Percentiles rank a stretch among this genome's conserved stretches.
Conservation (phyloP, 768 basidiomycete genomes). For the Lentinula aciculospora region DNA sequence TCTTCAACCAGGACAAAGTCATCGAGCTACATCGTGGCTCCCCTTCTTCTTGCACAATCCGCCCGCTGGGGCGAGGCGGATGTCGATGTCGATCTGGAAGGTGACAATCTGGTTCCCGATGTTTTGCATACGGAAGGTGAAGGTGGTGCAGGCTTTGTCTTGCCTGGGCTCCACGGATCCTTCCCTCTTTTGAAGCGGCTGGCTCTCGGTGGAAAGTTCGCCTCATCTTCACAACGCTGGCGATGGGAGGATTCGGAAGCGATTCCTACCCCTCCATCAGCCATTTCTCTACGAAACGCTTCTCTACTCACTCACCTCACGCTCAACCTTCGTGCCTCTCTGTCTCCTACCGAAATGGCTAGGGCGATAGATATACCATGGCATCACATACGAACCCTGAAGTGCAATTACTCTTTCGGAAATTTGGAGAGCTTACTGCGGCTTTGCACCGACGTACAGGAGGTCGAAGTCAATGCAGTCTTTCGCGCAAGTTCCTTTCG, state of each 20-base stretch:
- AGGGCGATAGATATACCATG: background rate
- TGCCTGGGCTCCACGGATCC: background rate
- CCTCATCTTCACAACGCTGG: background rate
- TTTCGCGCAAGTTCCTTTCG: background rate
- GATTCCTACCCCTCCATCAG: background rate
- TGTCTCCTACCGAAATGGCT: background rate
- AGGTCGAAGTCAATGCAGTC: background rate
- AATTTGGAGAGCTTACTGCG: slow-evolving; percentile 1
- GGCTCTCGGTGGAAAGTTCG: background rate
- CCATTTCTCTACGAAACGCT: background rate
- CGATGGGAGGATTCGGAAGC: background rate
- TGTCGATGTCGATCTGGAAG: background rate
- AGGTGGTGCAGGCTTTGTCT: background rate
- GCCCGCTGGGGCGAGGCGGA: background rate
- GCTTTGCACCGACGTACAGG: background rate
- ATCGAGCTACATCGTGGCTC: background rate
- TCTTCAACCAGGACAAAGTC: background rate
- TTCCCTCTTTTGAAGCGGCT: background rate
- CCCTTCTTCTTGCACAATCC: background rate
- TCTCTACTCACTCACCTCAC: background rate
- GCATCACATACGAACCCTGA: slow-evolving; percentile 1
- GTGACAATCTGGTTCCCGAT: background rate
- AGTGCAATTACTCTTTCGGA: background rate
- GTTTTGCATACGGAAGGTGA: background rate
- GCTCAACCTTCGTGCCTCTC: background rate